These are phyloP conservation scores for Mucor piriformis DNA, from an alignment of 371 early-diverging fungal genomes.

Conservation along the genomic window DNA sequence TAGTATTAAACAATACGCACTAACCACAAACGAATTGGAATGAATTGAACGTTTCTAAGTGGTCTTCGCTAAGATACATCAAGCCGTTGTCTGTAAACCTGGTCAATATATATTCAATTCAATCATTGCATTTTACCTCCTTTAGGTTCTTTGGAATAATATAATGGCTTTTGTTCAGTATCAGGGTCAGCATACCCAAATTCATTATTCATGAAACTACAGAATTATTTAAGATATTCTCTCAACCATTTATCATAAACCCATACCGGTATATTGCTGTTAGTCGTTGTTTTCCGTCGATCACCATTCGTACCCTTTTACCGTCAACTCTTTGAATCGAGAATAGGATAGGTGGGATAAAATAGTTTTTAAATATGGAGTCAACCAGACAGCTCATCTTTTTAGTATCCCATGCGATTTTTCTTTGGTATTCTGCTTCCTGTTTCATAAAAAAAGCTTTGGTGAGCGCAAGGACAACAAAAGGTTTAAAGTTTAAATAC, in stretches of 20 bases:
- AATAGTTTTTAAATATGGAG: constrained; percentile 41
- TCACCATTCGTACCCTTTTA: constrained; percentile 21
- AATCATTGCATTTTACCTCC: no score
- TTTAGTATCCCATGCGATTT: constrained; percentile 29
- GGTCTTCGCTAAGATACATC: background rate
- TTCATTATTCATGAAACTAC: constrained; percentile 44
- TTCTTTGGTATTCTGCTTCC: constrained; percentile 48
- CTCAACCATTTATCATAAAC: background rate
- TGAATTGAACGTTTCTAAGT: constrained; percentile 21
- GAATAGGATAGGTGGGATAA: constrained; percentile 43
- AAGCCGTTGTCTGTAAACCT: no score
- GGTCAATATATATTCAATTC: background rate
- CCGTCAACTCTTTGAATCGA: constrained; percentile 15
- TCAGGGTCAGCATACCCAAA: constrained; percentile 29
- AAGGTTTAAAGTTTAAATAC: no score
- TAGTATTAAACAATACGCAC: no score
- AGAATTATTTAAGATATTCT: background rate
- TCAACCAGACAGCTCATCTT: constrained; percentile 44
- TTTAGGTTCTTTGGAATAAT: constrained; percentile 6
- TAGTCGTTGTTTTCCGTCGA: constrained; percentile 47
- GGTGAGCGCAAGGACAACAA: no score
- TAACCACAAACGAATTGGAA: constrained; percentile 30
- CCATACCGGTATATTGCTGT: constrained; percentile 36
- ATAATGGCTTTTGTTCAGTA: constrained; percentile 14
- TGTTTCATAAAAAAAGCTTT: no score